Evolutionary conservation across 2,329 filamentous ascomycete genomes (phyloP), one percentile per base, ranked within the genome.

Genomic region (Byssothecium circinans): DNA sequence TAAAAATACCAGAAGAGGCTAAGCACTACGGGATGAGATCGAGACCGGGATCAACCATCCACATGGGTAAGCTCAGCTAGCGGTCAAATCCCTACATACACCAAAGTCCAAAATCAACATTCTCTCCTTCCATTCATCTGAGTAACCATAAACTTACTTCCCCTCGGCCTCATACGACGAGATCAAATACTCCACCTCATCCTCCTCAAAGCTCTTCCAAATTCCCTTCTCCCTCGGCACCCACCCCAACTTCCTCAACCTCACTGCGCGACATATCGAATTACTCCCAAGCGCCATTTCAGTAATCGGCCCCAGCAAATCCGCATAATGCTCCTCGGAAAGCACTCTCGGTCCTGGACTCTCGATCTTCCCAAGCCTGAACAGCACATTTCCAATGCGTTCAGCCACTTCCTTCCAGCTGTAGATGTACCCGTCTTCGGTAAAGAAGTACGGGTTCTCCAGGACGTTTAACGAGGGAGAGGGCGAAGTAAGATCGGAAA

Each of bases 391-490:
- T 1, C 73, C 75, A 47, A 78, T 73, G 2, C 63, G 54, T 4
- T 49, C 55, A 0, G 74, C 73, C 11, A 71, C 61, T 5, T 75
- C 71, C 8, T 56, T 55, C 76, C 74, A 78, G 22, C 71, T 71
- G 8, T 68, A 64, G 52, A 79, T 76, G 7, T 64, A 35, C n/a
- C 73, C 73, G 17, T 70, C 64, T 55, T 79, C 77, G 60, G 68
- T 72, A 62, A 79, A 79, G 57, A 73, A 79, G 55, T 79, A 80
- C 0, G 75, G 75, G 48, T 78, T 77, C 23, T 67, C 50, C 2
- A 74, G 54, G 1, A 71, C 49, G 7, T 70, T 56, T 7, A 55
- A 45, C 0, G 65, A 25, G 32, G 14, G 12, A 7, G 32, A 43
- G 0, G 6, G 53, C 40, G 14, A 25, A 44, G 78, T 76, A 15